phyloP scores from a whole-genome alignment of 257 asterid species.

The Solanum pimpinellifolium region DNA sequence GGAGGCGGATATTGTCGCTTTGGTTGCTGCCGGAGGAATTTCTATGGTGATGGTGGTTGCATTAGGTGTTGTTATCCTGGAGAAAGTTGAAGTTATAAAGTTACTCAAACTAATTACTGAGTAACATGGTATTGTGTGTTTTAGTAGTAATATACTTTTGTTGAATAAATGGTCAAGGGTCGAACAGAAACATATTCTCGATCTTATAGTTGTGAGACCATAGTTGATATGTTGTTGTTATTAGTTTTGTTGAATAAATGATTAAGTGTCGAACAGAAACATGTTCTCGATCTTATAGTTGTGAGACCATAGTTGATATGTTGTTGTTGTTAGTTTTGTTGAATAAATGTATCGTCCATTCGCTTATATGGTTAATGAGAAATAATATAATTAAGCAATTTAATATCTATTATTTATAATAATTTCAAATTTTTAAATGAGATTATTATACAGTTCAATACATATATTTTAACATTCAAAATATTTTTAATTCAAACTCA shows the following conservation, averaged over 20 bases:
- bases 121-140: neutral
- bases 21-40: neutral
- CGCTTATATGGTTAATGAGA: neutral
- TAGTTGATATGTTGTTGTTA: neutral
- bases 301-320: neutral
- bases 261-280: neutral
- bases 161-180: neutral
- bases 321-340: neutral
- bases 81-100: neutral
- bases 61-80: constrained; percentile 5
- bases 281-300: neutral
- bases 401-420: neutral
- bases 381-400: neutral
- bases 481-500: neutral
- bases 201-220: neutral
- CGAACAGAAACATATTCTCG: neutral
- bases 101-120: neutral
- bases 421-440: too few species aligned
- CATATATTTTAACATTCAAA: neutral
- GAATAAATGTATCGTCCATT: neutral
- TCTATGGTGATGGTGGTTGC: neutral
- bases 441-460: neutral
- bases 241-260: neutral
- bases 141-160: neutral
- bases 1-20: neutral